phyloP scores from a whole-genome alignment of 2,329 filamentous ascomycete genomes.

The Pseudopithomyces maydicus region DNA sequence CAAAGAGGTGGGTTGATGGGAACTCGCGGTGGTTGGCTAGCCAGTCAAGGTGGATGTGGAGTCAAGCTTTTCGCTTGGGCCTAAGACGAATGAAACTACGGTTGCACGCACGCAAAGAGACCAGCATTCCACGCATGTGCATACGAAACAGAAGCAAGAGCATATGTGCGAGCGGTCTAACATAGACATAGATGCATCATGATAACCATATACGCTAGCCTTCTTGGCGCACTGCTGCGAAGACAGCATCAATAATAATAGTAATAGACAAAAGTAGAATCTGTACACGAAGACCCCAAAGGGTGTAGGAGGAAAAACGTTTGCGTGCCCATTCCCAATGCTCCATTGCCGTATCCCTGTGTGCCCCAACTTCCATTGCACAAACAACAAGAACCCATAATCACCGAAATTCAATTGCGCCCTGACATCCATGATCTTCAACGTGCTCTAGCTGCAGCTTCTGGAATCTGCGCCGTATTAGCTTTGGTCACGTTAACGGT shows the following conservation, averaged over 20 bases:
- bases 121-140: background rate
- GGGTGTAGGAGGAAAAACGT: slow-evolving; percentile 17
- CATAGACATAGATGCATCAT: background rate
- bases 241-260: slow-evolving; percentile 17
- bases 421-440: slow-evolving; percentile 80
- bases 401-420: slow-evolving; percentile 87
- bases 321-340: slow-evolving; percentile 27
- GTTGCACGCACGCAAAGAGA: slow-evolving; percentile 8
- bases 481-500: background rate
- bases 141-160: background rate
- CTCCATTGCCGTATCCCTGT: slow-evolving; percentile 30
- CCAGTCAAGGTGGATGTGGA: slow-evolving; percentile 23
- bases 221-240: slow-evolving; percentile 35
- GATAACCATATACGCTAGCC: slow-evolving; percentile 7
- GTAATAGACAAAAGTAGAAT: slow-evolving; percentile 18
- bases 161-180: background rate
- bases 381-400: slow-evolving; percentile 32
- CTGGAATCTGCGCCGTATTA: slow-evolving; percentile 70
- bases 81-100: slow-evolving; percentile 16
- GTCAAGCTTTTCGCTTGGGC: slow-evolving; percentile 41
- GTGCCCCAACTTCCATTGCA: slow-evolving; percentile 17
- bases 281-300: slow-evolving; percentile 31
- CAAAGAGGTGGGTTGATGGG: background rate
- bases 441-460: slow-evolving; percentile 91
- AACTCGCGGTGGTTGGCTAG: slow-evolving; percentile 6